Conservation (phyloP, 495 filamentous ascomycete species). For the Annulohypoxylon maeteangense region DNA sequence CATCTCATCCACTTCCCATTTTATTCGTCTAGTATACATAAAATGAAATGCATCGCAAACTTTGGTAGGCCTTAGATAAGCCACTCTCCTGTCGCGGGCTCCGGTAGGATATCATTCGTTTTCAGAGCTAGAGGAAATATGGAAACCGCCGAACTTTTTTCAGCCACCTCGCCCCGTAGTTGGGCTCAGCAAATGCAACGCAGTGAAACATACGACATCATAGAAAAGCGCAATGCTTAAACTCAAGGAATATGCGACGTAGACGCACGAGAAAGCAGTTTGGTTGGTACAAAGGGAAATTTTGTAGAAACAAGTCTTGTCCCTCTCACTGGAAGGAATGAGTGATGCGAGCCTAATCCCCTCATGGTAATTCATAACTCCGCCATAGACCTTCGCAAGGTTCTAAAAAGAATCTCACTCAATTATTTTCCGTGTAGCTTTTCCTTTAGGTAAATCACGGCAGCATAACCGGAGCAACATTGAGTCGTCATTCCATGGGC, state of each 20-base stretch:
- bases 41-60: conserved; percentile 3
- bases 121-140: conserved; percentile 12
- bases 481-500: conserved; percentile 74
- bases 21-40: conserved; percentile 36
- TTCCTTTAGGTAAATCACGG: conserved; percentile 74
- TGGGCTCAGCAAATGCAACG: conserved; percentile 22
- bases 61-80: background rate
- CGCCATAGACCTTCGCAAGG: background rate
- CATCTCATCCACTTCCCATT: conserved; percentile 9
- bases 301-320: background rate
- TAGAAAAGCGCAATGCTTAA: conserved; percentile 10
- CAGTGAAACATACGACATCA: conserved; percentile 7
- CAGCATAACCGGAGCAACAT: conserved; percentile 80
- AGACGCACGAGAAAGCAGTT: conserved; percentile 11
- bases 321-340: conserved; percentile 3
- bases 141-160: conserved; percentile 10
- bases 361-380: background rate
- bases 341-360: background rate
- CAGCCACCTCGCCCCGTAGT: conserved; percentile 18
- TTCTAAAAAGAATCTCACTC: background rate
- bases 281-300: conserved; percentile 20
- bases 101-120: conserved; percentile 20
- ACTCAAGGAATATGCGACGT: conserved; percentile 28
- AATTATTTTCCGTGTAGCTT: conserved; percentile 64
- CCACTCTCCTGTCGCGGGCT: background rate